Base-by-base conservation (phyloP, 2,329 filamentous ascomycete genomes). In the Aspergillus aculeatus region DNA sequence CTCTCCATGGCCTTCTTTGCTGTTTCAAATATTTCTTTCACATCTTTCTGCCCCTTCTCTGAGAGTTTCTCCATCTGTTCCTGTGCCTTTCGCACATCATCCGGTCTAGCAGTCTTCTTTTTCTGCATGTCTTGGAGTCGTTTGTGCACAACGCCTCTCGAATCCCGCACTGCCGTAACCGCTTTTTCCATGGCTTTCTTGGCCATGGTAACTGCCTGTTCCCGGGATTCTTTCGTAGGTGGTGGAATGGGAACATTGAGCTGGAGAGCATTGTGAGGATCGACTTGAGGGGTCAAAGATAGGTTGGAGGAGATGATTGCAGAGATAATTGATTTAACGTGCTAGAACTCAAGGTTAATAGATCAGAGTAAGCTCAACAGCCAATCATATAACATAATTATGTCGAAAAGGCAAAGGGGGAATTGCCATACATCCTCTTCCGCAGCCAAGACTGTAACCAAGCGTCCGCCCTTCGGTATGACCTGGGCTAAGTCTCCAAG, bases 401-500 rank as follows among this genome's bases (percentile, higher is more conserved):
- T 26, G 26, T 7, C 6, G 7, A 26, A 26, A 26, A 26, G 7
- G 7, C 26, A 7, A 29, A 29, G 26, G 9, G 14, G 12, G 10
- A 47, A 57, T 47, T 48, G 16, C 78, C 81, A 67, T 71, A 89
- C 86, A 60, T 85, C 83, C 67, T 85, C 82, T 68, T 90, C 88
- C 14, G 86, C 84, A 44, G 84, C 85, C 23, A 89, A 71, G n/a
- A 90, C 78, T 60, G 84, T 83, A 31, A 89, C 72, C 66, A 80
- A 81, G 57, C 87, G 75, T 11, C 87, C 81, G 26, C 82, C 86
- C 67, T 87, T 86, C 0, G 86, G 85, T 44, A 90, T 78, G 16
- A 90, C 85, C 69, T 89, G 87, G 2, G 87, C 88, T 58, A 91
- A 69, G 69, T 89, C 87, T 10, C 82, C 81, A 54, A 91, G 67